A percentile compares a stretch with the other conserved stretches of the same genome.
Evolutionary conservation across 2,329 filamentous ascomycete genomes (phyloP).

Genomic region (Fusarium succisae): DNA sequence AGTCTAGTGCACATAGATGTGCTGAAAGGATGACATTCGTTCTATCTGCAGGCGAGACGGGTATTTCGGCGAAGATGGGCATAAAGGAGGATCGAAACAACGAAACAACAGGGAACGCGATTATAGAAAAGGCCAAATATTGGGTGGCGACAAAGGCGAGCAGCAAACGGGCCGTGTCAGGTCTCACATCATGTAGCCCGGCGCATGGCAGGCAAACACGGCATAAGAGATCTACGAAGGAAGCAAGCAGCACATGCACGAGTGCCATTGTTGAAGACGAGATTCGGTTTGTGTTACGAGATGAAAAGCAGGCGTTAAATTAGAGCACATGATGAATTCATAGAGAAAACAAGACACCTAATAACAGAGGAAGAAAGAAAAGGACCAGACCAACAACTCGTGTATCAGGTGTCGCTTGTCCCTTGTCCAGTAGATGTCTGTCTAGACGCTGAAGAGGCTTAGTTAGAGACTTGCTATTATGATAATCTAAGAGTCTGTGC

Average conservation of each 20-base stretch:
- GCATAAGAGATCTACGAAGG: constrained; percentile 23
- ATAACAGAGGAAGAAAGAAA: not conserved
- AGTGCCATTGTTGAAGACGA: not conserved
- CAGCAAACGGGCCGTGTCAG: constrained; percentile 22
- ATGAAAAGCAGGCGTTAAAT: not conserved
- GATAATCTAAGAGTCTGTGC: constrained; percentile 4
- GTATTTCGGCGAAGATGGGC: not conserved
- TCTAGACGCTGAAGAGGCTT: not conserved
- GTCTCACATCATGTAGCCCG: constrained; percentile 29
- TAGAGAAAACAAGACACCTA: not conserved
- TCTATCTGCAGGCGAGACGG: constrained; percentile 3
- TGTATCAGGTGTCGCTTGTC: constrained; percentile 29
- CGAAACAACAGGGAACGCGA: not conserved
- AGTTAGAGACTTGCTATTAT: not conserved
- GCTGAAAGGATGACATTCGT: constrained; percentile 8
- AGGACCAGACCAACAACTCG: not conserved
- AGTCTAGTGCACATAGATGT: not conserved
- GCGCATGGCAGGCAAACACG: constrained; percentile 32
- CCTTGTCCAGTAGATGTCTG: constrained; percentile 12
- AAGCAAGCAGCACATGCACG: constrained; percentile 1
- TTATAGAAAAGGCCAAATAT: not conserved
- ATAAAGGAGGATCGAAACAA: constrained; percentile 1
- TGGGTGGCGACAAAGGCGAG: constrained; percentile 4
- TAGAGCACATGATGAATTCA: not conserved
- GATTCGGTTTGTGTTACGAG: not conserved